Evolutionary conservation across 208 protist species (phyloP).

Genomic region (Herpetomonas tarakana): DNA sequence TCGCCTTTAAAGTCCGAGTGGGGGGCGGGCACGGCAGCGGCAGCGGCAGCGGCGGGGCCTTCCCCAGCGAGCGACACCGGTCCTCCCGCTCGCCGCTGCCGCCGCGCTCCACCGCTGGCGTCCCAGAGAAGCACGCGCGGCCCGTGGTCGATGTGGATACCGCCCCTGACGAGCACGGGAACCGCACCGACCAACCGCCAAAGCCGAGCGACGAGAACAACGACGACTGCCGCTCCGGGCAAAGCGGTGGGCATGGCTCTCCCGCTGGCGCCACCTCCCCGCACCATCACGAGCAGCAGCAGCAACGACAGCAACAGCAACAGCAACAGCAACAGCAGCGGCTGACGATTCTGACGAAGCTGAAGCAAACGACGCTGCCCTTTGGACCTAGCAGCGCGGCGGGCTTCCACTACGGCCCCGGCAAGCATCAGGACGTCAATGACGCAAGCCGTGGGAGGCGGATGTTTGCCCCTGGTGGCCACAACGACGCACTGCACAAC

Average conservation of each 20-base stretch:
- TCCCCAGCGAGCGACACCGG: background rate
- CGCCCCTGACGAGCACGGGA: too few species aligned
- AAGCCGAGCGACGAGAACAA: too few species aligned
- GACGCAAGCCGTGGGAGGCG: background rate
- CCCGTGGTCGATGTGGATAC: background rate
- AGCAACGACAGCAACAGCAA: conserved; percentile 3
- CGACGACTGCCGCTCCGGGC: background rate
- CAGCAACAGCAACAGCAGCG: too few species aligned
- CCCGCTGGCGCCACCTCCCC: too few species aligned
- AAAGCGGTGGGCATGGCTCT: background rate
- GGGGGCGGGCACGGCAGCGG: background rate
- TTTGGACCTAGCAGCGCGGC: too few species aligned
- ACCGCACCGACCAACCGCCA: too few species aligned
- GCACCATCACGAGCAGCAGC: background rate
- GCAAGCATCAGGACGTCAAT: background rate
- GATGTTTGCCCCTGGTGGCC: background rate
- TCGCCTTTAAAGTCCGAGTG: background rate
- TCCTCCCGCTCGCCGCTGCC: conserved; percentile 5
- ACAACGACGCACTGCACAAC: background rate
- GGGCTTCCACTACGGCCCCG: background rate
- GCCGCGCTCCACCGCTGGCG: conserved; percentile 14
- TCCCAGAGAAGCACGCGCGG: background rate
- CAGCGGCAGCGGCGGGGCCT: background rate
- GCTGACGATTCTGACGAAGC: too few species aligned
- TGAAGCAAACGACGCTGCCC: too few species aligned